Evolutionary conservation across 257 asterid genomes (phyloP).

Genomic region (Gardenia jasminoides): DNA sequence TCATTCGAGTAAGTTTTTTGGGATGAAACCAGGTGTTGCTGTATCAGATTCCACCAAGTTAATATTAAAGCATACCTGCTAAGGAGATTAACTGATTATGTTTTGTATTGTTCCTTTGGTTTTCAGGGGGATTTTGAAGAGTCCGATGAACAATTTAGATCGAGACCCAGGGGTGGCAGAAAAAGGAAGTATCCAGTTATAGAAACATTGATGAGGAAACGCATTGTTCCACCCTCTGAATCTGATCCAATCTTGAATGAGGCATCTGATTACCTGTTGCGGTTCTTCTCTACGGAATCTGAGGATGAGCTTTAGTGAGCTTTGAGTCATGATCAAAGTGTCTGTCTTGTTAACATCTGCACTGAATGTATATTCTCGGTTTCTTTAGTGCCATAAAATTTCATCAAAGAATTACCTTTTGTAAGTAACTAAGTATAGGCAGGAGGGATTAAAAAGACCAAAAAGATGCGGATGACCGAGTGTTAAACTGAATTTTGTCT

Average conservation of each 20-base stretch:
- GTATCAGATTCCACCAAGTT: neutral
- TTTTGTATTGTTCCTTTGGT: neutral
- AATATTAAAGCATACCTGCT: neutral
- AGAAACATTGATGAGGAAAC: conserved; percentile 62
- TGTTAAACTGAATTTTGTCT: too few relatives aligned
- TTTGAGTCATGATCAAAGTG: neutral
- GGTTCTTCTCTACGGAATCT: conserved; percentile 34
- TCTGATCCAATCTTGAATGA: conserved; percentile 40
- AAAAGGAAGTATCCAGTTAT: conserved; percentile 60
- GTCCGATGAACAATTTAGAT: conserved; percentile 64
- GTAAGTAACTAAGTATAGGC: neutral
- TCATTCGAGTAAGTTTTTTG: conserved; percentile 47
- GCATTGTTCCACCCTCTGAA: conserved; percentile 56
- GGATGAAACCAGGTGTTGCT: neutral
- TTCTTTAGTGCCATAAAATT: neutral
- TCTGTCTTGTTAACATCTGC: neutral
- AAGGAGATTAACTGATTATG: neutral
- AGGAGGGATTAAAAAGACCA: neutral
- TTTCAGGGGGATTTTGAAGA: conserved; percentile 77
- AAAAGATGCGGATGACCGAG: too few relatives aligned
- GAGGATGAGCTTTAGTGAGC: conserved; percentile 25
- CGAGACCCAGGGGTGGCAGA: conserved; percentile 79
- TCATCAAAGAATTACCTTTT: too few relatives aligned
- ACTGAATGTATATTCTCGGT: neutral
- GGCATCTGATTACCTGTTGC: conserved; percentile 28